phyloP scores from a whole-genome alignment of 2,329 filamentous ascomycete genomes.

The Phaeophleospora eucalypticola region DNA sequence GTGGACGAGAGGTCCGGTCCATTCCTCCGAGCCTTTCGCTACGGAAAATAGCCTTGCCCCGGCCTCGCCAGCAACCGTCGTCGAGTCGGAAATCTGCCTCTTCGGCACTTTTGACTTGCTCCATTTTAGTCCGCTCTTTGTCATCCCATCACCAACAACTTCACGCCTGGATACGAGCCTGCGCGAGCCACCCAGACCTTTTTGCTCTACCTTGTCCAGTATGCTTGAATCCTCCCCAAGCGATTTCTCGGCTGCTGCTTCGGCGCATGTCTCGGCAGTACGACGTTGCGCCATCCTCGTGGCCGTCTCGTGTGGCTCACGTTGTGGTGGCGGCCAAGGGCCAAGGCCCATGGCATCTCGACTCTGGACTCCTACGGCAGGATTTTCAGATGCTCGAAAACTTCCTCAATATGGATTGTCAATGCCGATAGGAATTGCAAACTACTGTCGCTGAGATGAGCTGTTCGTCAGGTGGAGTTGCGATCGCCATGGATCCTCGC shows the following conservation, averaged over 20 bases:
- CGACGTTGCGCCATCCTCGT: background rate
- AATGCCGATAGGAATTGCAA: too few relatives aligned
- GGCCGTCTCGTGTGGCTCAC: background rate
- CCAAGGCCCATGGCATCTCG: too few relatives aligned
- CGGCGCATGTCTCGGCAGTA: background rate
- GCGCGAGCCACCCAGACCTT: too few relatives aligned
- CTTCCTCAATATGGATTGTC: too few relatives aligned
- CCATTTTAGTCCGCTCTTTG: background rate
- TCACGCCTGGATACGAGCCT: too few relatives aligned
- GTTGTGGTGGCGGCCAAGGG: too few relatives aligned
- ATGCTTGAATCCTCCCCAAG: background rate
- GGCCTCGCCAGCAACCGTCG: background rate
- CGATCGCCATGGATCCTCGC: background rate
- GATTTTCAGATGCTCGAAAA: too few relatives aligned
- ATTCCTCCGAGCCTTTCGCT: background rate
- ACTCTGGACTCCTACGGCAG: too few relatives aligned
- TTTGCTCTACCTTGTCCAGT: too few relatives aligned
- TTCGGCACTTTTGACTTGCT: background rate
- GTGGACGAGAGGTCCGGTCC: too few relatives aligned
- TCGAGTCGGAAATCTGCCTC: background rate
- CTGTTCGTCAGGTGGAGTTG: background rate
- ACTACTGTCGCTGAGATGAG: background rate
- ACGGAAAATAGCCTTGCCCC: background rate
- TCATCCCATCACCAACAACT: background rate
- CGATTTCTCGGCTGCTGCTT: background rate